phyloP scores from a whole-genome alignment of 2,329 filamentous ascomycete species.

The Cytospora piceae region DNA sequence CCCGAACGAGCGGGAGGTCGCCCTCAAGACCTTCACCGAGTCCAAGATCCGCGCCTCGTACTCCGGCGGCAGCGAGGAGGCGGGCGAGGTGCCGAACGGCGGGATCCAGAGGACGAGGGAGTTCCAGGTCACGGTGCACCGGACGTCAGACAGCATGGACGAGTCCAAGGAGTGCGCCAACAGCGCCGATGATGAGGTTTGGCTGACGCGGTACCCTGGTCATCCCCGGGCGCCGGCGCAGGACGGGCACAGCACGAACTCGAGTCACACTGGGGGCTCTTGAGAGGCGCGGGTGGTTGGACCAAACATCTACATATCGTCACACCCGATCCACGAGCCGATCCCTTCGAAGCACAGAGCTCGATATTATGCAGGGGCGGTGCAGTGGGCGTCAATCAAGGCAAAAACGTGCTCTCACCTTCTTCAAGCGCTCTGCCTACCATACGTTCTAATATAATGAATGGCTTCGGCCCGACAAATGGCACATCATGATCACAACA shows the following conservation, averaged over 20 bases:
- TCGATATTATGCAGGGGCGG: neutral
- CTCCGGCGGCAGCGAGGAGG: conserved; percentile 13
- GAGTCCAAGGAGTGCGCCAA: conserved; percentile 7
- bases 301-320: neutral
- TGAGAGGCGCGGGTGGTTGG: neutral
- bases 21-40: conserved; percentile 23
- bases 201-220: conserved; percentile 22
- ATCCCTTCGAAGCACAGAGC: neutral
- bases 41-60: conserved; percentile 23
- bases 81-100: neutral
- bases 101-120: conserved; percentile 24
- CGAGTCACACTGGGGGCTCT: neutral
- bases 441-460: neutral
- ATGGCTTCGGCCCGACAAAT: neutral
- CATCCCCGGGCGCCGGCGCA: conserved; percentile 5
- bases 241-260: conserved; percentile 11
- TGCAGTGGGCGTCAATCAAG: neutral
- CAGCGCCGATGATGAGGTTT: conserved; percentile 15
- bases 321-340: neutral
- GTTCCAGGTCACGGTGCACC: conserved; percentile 26
- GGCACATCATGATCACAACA: neutral
- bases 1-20: conserved; percentile 21
- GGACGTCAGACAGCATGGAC: conserved; percentile 17
- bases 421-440: neutral
- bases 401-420: neutral